phyloP scores from a whole-genome alignment of 2,329 filamentous ascomycete genomes.

The Paraphoma sp. region DNA sequence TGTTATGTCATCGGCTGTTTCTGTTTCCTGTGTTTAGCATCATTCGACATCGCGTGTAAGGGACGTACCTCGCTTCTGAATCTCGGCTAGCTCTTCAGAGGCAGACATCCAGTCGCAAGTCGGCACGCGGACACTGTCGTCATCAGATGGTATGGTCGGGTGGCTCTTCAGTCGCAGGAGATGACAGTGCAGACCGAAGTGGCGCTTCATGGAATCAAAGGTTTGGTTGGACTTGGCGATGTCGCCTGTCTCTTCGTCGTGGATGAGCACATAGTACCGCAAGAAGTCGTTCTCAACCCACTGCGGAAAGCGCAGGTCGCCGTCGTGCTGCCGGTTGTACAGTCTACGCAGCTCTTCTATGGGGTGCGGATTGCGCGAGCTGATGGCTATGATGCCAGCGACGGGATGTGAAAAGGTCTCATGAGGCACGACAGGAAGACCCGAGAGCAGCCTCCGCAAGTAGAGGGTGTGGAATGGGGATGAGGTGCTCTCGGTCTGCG shows the following conservation, averaged over 20 bases:
- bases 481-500: conserved; percentile 44
- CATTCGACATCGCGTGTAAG: background rate
- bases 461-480: conserved; percentile 88
- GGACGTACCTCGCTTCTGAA: conserved; percentile 65
- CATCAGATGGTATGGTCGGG: conserved; percentile 86
- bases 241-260: conserved; percentile 95
- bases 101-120: conserved; percentile 89
- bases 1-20: conserved; percentile 73
- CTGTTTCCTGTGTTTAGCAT: conserved; percentile 37
- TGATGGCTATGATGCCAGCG: conserved; percentile 92
- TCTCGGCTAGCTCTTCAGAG: conserved; percentile 79
- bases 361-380: conserved; percentile 80
- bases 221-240: conserved; percentile 86
- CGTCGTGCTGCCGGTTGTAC: conserved; percentile 83
- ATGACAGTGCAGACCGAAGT: conserved; percentile 95
- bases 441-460: conserved; percentile 80
- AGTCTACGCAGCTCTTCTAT: conserved; percentile 86
- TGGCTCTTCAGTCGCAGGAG: conserved; percentile 83
- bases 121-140: conserved; percentile 84
- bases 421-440: conserved; percentile 77
- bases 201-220: conserved; percentile 99
- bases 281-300: conserved; percentile 94
- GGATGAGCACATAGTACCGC: conserved; percentile 93
- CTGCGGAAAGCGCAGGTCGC: conserved; percentile 73
- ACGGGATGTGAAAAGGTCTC: conserved; percentile 96